Base-by-base conservation (phyloP, 1,139 yeast genomes). In the Diutina scorzettiae region DNA sequence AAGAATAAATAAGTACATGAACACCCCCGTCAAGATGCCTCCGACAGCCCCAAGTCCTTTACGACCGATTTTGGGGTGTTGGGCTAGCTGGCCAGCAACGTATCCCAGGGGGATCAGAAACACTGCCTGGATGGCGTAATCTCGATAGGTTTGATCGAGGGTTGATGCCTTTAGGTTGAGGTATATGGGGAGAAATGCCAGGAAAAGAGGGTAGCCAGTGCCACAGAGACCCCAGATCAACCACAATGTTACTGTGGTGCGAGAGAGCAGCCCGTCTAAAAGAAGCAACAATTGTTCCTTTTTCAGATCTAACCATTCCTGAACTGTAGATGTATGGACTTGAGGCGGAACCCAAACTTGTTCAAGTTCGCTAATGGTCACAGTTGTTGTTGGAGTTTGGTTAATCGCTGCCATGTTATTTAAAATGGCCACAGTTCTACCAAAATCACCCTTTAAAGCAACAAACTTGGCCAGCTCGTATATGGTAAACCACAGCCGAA, bases 401-500 rank as follows among this genome's bases (percentile, higher is more conserved):
- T 34, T 34, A 8, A 4, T 14, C 6, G 6, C 28, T 5, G 28
- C 27, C 2, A 34, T 34, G 7, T 16, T n/a, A 9, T 34, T 34
- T 5, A 34, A 16, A 5, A 34, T 23, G 5, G 16, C 11, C 16
- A 20, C 39, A 12, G 39, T 14, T 1, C 12, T 9, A 4, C n/a
- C n/a, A 14, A 7, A 12, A 12, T 34, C 27, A 2, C 39, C 39
- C 7, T 21, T 9, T 4, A 16, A 11, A 14, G 39, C 39, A 5
- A 21, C 9, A 14, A 20, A 34, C 14, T 34, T 34, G 4, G 39
- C 28, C 39, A 34, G 39, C 16, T 34, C 39, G 46, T 58, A 60
- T 9, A 66, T 64, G 21, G 59, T 49, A 51, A 67, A 66, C 2
- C 53, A 47, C 47, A 64, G 64, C 3, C 29, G 16, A 5, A 34